Conservation (phyloP, 176 grass and related monocot species). For the Aegilops longissima region DNA sequence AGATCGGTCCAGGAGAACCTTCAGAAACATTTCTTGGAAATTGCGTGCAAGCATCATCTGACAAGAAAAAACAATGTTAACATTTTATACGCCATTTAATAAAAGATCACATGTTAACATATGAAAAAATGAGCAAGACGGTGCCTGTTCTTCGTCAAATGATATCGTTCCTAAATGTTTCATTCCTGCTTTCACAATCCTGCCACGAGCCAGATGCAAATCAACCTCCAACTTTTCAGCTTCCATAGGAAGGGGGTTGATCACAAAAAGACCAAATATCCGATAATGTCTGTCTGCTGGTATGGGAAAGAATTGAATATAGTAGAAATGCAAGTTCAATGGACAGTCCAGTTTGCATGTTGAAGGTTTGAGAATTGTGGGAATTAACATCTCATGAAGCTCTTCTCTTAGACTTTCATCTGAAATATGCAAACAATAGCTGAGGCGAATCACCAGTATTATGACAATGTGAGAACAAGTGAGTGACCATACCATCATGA, state of each 20-base stretch:
- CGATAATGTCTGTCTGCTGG: slow-evolving; percentile 79
- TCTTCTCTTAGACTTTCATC: slow-evolving; percentile 89
- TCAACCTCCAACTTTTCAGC: slow-evolving; percentile 78
- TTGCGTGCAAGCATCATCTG: slow-evolving; percentile 73
- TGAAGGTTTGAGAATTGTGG: slow-evolving; percentile 60
- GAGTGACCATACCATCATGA: slow-evolving; percentile 46
- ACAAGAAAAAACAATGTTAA: slow-evolving; percentile 7
- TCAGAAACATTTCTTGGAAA: slow-evolving; percentile 97
- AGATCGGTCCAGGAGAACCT: slow-evolving; percentile 77
- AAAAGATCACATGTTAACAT: neutral
- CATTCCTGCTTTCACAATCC: slow-evolving; percentile 82
- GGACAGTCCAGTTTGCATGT: slow-evolving; percentile 42
- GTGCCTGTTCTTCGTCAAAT: slow-evolving; percentile 79
- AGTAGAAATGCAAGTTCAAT: slow-evolving; percentile 75
- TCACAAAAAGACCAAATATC: slow-evolving; percentile 92
- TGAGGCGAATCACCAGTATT: slow-evolving; percentile 36
- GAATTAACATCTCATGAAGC: slow-evolving; percentile 82
- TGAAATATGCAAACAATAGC: slow-evolving; percentile 47
- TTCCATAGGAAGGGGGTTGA: slow-evolving; percentile 69
- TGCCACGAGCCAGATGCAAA: slow-evolving; percentile 77
- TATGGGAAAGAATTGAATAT: slow-evolving; percentile 72
- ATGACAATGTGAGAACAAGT: slow-evolving; percentile 9
- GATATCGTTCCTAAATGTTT: slow-evolving; percentile 44
- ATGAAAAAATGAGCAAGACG: slow-evolving; percentile 30
- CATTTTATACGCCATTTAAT: slow-evolving; percentile 23